Percentiles rank a stretch among this genome's conserved stretches.
These are phyloP conservation scores for Colletotrichum tabaci DNA, from an alignment of 2,329 filamentous ascomycete species.

Conservation along the genomic window DNA sequence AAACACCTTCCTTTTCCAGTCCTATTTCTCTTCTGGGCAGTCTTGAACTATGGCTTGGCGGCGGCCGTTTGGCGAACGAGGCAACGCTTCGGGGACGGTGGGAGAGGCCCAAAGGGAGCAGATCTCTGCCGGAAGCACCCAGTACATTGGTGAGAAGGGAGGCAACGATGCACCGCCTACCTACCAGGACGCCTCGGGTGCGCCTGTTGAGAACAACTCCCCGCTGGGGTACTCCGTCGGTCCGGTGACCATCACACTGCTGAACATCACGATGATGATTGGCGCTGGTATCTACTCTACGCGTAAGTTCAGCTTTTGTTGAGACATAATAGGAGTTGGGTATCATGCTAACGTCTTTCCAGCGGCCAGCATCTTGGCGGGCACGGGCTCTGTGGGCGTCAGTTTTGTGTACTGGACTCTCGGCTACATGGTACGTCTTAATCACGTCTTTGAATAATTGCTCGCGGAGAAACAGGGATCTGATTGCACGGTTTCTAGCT, in stretches of 20 bases:
- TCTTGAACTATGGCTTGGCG: constrained; percentile 30
- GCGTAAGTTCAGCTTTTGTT: constrained; percentile 56
- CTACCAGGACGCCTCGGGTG: constrained; percentile 55
- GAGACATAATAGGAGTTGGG: constrained; percentile 43
- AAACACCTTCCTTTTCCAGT: not conserved
- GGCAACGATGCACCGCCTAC: constrained; percentile 41
- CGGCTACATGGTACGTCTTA: constrained; percentile 70
- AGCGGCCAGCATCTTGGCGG: constrained; percentile 70
- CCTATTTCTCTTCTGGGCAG: not conserved
- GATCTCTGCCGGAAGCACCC: constrained; percentile 12
- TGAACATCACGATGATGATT: constrained; percentile 75
- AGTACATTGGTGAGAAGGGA: constrained; percentile 35
- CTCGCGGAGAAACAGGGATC: not conserved
- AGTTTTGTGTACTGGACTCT: constrained; percentile 75
- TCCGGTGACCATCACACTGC: constrained; percentile 68
- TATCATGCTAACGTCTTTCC: constrained; percentile 25
- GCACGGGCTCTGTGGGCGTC: constrained; percentile 74
- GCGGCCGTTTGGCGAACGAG: constrained; percentile 9
- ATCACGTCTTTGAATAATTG: constrained; percentile 45
- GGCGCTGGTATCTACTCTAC: constrained; percentile 74
- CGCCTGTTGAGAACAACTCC: constrained; percentile 71
- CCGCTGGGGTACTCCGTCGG: constrained; percentile 73
- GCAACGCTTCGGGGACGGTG: not conserved
- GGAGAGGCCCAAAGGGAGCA: constrained; percentile 5
- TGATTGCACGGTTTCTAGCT: constrained; percentile 55